These are phyloP conservation scores for Microbotryomycetes sp. DNA, from an alignment of 1,284 basidiomycete genomes.

Conservation along the genomic window DNA sequence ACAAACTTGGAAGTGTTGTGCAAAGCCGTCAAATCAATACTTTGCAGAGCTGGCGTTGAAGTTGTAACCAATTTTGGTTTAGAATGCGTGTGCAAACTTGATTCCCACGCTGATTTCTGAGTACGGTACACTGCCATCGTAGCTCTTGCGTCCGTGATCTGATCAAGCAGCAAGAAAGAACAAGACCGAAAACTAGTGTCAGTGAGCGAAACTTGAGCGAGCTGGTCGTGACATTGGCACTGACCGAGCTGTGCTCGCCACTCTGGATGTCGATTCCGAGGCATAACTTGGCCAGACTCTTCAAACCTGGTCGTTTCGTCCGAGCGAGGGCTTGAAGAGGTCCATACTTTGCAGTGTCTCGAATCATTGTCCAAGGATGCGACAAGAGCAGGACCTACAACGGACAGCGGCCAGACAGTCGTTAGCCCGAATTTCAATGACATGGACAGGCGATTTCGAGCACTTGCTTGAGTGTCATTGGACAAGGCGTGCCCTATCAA, in stretches of 20 bases:
- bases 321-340: constrained; percentile 49
- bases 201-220: constrained; percentile 1
- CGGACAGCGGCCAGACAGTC: background rate
- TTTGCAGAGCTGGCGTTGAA: constrained; percentile 8
- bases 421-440: no score
- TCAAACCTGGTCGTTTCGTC: constrained; percentile 62
- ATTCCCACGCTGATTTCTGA: constrained; percentile 81
- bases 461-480: constrained; percentile 75
- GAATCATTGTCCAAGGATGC: constrained; percentile 67
- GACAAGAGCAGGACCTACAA: constrained; percentile 75
- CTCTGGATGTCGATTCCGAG: constrained; percentile 76
- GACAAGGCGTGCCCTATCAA: constrained; percentile 90
- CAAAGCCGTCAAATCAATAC: background rate
- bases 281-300: constrained; percentile 73
- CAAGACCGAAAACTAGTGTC: constrained; percentile 4
- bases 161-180: constrained; percentile 1
- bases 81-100: constrained; percentile 34
- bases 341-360: constrained; percentile 70
- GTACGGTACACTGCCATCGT: constrained; percentile 91
- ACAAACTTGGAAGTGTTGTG: background rate
- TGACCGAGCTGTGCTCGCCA: constrained; percentile 79
- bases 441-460: background rate
- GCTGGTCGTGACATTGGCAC: constrained; percentile 24
- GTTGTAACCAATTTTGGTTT: constrained; percentile 23
- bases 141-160: constrained; percentile 88